A percentile compares a stretch with the other conserved stretches of the same genome.
These are phyloP conservation scores for Lachnellula cervina DNA, from an alignment of 2,329 filamentous ascomycete genomes.

Conservation along the genomic window DNA sequence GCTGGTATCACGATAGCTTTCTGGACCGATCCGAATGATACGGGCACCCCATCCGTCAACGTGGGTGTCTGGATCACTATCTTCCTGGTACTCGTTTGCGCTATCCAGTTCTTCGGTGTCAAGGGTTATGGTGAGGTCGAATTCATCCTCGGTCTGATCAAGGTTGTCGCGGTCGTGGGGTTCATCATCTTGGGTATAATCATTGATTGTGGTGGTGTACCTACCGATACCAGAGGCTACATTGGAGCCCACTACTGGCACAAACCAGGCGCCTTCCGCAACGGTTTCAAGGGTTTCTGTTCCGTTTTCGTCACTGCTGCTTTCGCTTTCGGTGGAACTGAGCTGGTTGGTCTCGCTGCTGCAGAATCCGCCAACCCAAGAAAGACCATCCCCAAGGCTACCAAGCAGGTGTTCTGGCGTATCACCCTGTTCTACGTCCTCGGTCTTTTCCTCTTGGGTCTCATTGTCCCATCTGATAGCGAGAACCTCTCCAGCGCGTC, in stretches of 20 bases:
- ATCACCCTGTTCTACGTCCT: constrained; percentile 84
- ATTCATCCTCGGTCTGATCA: constrained; percentile 81
- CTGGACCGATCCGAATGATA: constrained; percentile 55
- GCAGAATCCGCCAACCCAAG: constrained; percentile 73
- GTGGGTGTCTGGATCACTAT: constrained; percentile 76
- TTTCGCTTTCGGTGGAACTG: constrained; percentile 71
- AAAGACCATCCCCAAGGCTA: constrained; percentile 76
- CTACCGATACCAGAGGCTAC: constrained; percentile 47
- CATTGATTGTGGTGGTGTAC: constrained; percentile 22
- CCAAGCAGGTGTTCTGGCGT: constrained; percentile 94
- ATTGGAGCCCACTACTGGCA: constrained; percentile 67
- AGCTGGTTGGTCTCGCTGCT: constrained; percentile 70
- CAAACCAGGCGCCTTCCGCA: constrained; percentile 75
- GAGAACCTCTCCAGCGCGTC: constrained; percentile 52
- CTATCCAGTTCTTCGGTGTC: constrained; percentile 84
- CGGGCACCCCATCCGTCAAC: constrained; percentile 36
- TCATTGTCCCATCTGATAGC: constrained; percentile 74
- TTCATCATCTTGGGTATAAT: constrained; percentile 62
- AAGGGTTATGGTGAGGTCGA: constrained; percentile 90
- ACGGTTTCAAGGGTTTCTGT: constrained; percentile 78
- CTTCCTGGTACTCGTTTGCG: constrained; percentile 72
- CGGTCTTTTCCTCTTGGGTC: constrained; percentile 73
- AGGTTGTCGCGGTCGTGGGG: constrained; percentile 77
- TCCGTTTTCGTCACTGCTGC: constrained; percentile 72
- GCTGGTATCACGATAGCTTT: constrained; percentile 79